Conservation (phyloP, 163 green algal genomes). For the Prototheca wickerhamii region DNA sequence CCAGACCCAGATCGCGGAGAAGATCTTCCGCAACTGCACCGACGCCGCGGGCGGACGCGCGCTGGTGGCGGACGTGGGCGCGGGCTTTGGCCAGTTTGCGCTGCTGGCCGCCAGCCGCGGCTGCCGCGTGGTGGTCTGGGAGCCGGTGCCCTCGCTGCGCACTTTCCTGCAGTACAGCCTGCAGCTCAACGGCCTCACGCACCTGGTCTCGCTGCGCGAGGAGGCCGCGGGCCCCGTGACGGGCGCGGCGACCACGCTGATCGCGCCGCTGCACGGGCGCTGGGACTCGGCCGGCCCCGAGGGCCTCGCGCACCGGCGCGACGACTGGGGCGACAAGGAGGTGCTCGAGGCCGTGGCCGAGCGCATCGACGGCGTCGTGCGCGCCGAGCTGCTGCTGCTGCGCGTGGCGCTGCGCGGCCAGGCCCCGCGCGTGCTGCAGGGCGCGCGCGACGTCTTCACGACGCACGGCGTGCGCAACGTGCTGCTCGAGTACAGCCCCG, state of each 20-base stretch:
- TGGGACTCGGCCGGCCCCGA: background rate
- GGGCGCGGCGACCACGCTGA: no score
- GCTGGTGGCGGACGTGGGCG: conserved; percentile 63
- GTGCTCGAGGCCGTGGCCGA: no score
- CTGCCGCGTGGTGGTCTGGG: conserved; percentile 65
- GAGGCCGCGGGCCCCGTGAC: background rate
- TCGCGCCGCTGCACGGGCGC: background rate
- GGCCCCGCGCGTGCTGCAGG: no score
- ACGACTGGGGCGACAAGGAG: no score
- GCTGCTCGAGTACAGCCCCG: no score
- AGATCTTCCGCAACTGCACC: background rate
- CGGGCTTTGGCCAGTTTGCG: conserved; percentile 60
- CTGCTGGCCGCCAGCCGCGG: conserved; percentile 46
- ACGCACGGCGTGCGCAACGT: no score
- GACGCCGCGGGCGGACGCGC: background rate
- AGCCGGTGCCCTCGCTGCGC: conserved; percentile 63
- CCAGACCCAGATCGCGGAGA: conserved; percentile 11
- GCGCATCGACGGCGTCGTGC: no score
- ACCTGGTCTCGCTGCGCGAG: no score
- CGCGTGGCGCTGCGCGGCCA: no score
- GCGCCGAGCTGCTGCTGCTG: no score
- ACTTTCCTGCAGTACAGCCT: conserved; percentile 53
- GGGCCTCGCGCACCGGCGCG: background rate
- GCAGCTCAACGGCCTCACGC: conserved; percentile 41
- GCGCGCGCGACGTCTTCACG: no score